phyloP scores from a whole-genome alignment of 1,139 yeast species.

The Kluyveromyces sp. region DNA sequence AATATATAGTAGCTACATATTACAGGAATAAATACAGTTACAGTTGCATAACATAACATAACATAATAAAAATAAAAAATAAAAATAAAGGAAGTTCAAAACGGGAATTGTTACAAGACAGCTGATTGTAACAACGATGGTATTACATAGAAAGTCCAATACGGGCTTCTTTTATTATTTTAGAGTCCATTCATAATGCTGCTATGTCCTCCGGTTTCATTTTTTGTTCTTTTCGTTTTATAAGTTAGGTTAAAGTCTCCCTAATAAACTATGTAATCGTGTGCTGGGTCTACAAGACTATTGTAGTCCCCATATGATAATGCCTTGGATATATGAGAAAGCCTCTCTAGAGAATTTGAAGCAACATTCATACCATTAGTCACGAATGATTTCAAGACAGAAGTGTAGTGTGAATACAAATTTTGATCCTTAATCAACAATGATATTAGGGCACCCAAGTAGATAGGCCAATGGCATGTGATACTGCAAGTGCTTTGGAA shows the following conservation, averaged over 20 bases:
- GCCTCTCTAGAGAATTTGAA: conserved; percentile 6
- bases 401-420: conserved; percentile 6
- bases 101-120: no score
- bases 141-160: no score
- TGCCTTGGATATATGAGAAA: conserved; percentile 3
- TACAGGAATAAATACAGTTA: no score
- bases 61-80: no score
- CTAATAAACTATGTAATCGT: conserved; percentile 7
- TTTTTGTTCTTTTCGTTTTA: not conserved
- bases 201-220: not conserved
- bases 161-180: no score
- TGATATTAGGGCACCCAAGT: conserved; percentile 7
- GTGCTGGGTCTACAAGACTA: conserved; percentile 5
- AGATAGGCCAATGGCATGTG: conserved; percentile 12
- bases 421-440: conserved; percentile 5
- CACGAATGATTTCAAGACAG: conserved; percentile 5
- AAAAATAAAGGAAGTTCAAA: no score
- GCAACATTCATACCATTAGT: conserved; percentile 7
- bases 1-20: no score
- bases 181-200: not conserved
- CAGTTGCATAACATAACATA: no score
- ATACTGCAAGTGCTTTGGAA: conserved; percentile 4
- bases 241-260: not conserved
- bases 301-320: conserved; percentile 2
- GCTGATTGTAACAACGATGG: no score